These are phyloP conservation scores for Neoarthrinium moseri DNA, from an alignment of 2,329 filamentous ascomycete species.

Conservation along the genomic window DNA sequence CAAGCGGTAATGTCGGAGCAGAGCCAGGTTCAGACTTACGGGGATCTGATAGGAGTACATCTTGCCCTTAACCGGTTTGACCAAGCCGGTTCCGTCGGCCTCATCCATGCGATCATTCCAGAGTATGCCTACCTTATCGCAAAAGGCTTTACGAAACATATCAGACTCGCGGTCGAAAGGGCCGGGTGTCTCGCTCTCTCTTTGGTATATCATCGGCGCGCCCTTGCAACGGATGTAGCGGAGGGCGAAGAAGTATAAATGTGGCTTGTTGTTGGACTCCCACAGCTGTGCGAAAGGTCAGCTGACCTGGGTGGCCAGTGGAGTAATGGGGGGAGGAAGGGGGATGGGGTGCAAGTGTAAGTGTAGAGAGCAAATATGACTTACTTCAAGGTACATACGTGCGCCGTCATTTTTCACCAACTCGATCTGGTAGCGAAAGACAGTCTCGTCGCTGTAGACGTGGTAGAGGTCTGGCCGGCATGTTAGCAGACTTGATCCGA, in stretches of 20 bases:
- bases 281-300: conserved; percentile 57
- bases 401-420: conserved; percentile 61
- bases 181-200: conserved; percentile 36
- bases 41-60: conserved; percentile 31
- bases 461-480: conserved; percentile 67
- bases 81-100: conserved; percentile 21
- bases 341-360: too few species aligned
- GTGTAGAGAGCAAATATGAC: too few species aligned
- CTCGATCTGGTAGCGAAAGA: conserved; percentile 63
- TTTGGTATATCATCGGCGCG: conserved; percentile 31
- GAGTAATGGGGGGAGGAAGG: too few species aligned
- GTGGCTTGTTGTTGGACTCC: conserved; percentile 60
- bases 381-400: conserved; percentile 59
- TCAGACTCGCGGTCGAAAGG: conserved; percentile 42
- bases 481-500: too few species aligned
- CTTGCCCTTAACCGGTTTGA: background rate
- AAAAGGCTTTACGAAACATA: conserved; percentile 58
- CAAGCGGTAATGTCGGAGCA: background rate
- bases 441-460: conserved; percentile 60
- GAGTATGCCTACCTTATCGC: conserved; percentile 51
- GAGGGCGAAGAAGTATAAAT: conserved; percentile 59
- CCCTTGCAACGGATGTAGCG: conserved; percentile 44
- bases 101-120: conserved; percentile 56
- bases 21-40: background rate
- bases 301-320: too few species aligned